phyloP scores from a whole-genome alignment of 78 protist species.

The Chrysochromulina tobinii region DNA sequence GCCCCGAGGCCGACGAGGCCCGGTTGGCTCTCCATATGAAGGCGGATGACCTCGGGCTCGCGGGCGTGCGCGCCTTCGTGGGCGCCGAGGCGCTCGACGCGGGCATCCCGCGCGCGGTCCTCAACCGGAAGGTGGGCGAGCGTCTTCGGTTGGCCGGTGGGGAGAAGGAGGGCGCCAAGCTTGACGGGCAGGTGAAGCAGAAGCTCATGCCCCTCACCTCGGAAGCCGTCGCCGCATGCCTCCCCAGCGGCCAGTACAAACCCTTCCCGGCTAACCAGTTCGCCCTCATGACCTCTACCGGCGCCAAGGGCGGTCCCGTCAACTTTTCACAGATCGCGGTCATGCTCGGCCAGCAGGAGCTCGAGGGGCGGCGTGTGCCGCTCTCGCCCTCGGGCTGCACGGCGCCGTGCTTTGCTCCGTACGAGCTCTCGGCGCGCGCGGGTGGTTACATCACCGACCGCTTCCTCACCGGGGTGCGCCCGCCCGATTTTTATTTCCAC shows the following conservation, averaged over 20 bases:
- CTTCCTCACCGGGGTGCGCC: constrained; percentile 92
- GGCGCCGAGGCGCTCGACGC: too few species aligned
- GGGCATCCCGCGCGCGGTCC: too few species aligned
- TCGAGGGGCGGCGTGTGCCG: constrained; percentile 97
- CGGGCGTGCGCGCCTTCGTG: not conserved
- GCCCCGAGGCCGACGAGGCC: constrained; percentile 3
- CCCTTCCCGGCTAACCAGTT: constrained; percentile 95
- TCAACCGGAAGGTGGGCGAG: too few species aligned
- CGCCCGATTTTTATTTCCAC: constrained; percentile 96
- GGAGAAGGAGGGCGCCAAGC: not conserved
- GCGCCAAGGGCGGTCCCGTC: constrained; percentile 97
- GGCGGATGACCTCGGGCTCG: not conserved
- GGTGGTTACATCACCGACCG: constrained; percentile 92
- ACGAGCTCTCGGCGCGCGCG: constrained; percentile 85
- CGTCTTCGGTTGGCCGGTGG: not conserved
- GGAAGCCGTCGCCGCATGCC: constrained; percentile 66
- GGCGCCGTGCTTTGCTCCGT: constrained; percentile 80
- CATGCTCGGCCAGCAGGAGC: constrained; percentile 95
- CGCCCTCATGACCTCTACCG: constrained; percentile 92
- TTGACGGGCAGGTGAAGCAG: constrained; percentile 64
- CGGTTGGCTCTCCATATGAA: not conserved
- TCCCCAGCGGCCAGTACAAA: constrained; percentile 83
- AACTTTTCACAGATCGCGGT: constrained; percentile 96
- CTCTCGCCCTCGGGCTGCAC: constrained; percentile 93
- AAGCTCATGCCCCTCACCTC: constrained; percentile 68